A percentile compares a stretch with the other conserved stretches of the same genome.
phyloP scores from a whole-genome alignment of 1,284 basidiomycete species.

The Ustilago lituana region DNA sequence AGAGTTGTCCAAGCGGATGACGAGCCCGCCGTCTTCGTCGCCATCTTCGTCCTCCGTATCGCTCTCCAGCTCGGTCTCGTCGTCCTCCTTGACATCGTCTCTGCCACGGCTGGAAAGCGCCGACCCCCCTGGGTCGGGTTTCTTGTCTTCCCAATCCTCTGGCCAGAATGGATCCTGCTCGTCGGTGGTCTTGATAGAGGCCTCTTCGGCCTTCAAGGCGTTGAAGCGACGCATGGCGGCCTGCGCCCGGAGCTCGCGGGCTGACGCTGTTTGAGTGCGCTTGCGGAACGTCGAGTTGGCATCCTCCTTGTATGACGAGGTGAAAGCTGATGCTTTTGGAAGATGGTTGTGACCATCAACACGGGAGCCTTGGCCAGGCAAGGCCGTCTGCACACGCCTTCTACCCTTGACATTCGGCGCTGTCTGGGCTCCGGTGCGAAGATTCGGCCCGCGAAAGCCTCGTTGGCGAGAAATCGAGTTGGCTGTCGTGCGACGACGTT shows the following conservation, averaged over 20 bases:
- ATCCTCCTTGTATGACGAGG: slow-evolving; percentile 46
- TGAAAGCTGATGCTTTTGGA: slow-evolving; percentile 35
- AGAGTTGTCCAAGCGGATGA: slow-evolving; percentile 29
- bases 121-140: background rate
- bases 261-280: slow-evolving; percentile 30
- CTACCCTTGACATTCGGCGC: slow-evolving; percentile 43
- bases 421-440: slow-evolving; percentile 59
- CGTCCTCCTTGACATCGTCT: slow-evolving; percentile 12
- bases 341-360: slow-evolving; percentile 50
- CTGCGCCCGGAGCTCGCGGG: slow-evolving; percentile 43
- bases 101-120: background rate
- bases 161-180: slow-evolving; percentile 10
- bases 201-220: slow-evolving; percentile 10
- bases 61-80: slow-evolving; percentile 12
- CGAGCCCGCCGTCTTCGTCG: slow-evolving; percentile 14
- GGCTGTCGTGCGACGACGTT: slow-evolving; percentile 18
- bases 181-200: background rate
- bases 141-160: background rate
- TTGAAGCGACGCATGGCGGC: slow-evolving; percentile 37
- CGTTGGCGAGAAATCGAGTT: slow-evolving; percentile 14
- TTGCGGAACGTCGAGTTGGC: slow-evolving; percentile 57
- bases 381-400: slow-evolving; percentile 20
- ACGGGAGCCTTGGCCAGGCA: slow-evolving; percentile 47
- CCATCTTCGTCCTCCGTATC: slow-evolving; percentile 33
- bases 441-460: slow-evolving; percentile 43